Base-by-base conservation (phyloP, 768 basidiomycete species). In the Podaxis sp. region DNA sequence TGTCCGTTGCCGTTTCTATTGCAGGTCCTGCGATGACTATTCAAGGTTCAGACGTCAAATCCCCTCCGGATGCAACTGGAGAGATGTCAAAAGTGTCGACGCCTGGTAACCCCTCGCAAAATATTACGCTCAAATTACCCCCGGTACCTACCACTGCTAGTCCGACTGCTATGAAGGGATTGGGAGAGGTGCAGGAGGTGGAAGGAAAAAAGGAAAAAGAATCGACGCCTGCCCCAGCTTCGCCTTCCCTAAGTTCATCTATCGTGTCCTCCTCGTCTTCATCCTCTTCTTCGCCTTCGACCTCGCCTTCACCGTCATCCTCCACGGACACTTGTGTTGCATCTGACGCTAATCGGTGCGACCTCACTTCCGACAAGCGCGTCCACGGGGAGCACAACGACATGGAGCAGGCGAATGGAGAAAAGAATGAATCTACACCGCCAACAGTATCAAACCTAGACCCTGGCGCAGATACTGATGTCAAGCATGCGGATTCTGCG, bases 211-310 rank as follows among this genome's bases (percentile, higher is more conserved):
- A 50, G 10, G 32, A 37, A 5, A 53, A 54, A 48, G 53, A 48
- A 5, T 27, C 40, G 52, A 63, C 36, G 56, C 61, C 3, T 54
- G 51, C 53, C 5, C 46, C 46, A 7, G 32, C 42, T 35, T 42
- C n/a, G 23, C 25, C 40, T 27, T 46, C 50, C 9, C 28, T 37
- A 16, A 51, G 64, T 5, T 59, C 63, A 38, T 63, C 64, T 14
- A 55, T 61, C 18, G 18, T 55, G 13, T 60, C 60, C 42, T 64
- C 65, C 11, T 54, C 62, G 25, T 47, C 59, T 6, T 51, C 57
- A 21, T 37, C 58, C 28, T 50, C 62, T 1, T 59, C 62, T 2
- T 66, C 65, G 36, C 59, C 67, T 9, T 58, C 68, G 4, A 54
- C 65, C 18, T 51, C 68, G 14, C 61, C 63, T 16, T 57, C 54